Evolutionary conservation across 202 grass and related monocot genomes (phyloP).

Genomic region (Digitaria exilis): DNA sequence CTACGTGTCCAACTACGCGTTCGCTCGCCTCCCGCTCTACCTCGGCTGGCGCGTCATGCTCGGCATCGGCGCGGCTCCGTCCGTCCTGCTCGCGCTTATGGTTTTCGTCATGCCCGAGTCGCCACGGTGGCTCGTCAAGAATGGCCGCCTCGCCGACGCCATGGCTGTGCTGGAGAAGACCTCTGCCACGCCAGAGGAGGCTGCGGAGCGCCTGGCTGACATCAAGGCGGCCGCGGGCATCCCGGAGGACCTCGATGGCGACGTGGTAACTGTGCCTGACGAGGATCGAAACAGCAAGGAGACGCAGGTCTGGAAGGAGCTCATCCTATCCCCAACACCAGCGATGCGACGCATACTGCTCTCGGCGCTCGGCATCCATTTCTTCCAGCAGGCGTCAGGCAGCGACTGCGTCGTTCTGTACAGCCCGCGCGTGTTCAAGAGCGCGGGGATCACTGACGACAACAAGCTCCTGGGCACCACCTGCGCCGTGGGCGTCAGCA

Average conservation of each 20-base stretch:
- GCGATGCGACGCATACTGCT: constrained; percentile 63
- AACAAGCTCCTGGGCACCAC: constrained; percentile 63
- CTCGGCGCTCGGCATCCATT: constrained; percentile 63
- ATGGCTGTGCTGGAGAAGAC: constrained; percentile 61
- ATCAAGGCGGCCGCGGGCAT: constrained; percentile 72
- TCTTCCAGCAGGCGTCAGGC: constrained; percentile 93
- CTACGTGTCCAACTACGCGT: constrained; percentile 80
- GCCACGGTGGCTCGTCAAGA: constrained; percentile 74
- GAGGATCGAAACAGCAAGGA: constrained; percentile 12
- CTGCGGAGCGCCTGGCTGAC: constrained; percentile 53
- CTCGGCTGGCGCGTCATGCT: constrained; percentile 88
- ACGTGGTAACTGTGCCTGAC: constrained; percentile 46
- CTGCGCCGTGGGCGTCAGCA: constrained; percentile 65
- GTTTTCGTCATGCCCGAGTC: constrained; percentile 84
- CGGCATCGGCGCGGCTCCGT: constrained; percentile 67
- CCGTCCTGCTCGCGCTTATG: constrained; percentile 61
- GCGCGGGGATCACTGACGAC: constrained; percentile 52
- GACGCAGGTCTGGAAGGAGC: constrained; percentile 62
- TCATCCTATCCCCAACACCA: constrained; percentile 52
- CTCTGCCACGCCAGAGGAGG: constrained; percentile 58
- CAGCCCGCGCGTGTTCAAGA: constrained; percentile 73
- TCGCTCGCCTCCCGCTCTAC: constrained; percentile 46
- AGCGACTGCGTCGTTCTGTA: constrained; percentile 80
- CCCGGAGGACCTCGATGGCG: constrained; percentile 50
- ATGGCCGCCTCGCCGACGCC: constrained; percentile 69